phyloP scores from a whole-genome alignment of 2,329 filamentous ascomycete genomes.

The Harringtonia lauricola region DNA sequence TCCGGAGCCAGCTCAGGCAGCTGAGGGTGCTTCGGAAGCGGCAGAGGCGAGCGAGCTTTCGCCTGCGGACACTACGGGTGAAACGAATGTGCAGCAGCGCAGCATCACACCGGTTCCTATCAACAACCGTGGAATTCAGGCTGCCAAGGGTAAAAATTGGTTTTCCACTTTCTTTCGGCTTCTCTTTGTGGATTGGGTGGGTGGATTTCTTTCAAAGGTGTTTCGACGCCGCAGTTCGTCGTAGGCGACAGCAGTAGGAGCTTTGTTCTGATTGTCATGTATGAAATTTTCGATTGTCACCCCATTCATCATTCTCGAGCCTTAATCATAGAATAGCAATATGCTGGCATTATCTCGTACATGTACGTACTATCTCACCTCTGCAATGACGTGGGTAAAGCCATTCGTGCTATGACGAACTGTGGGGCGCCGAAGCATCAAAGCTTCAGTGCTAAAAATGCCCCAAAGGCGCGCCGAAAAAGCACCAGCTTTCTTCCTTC shows the following conservation, averaged over 20 bases:
- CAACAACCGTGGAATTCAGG: constrained; percentile 7
- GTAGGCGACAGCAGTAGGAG: neutral
- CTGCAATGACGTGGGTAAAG: no score
- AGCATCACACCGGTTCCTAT: no score
- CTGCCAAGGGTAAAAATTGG: constrained; percentile 18
- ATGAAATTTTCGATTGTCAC: no score
- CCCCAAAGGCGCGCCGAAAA: no score
- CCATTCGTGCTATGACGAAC: no score
- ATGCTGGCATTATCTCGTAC: no score
- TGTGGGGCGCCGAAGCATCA: no score
- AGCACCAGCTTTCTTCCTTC: neutral
- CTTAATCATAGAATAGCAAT: no score
- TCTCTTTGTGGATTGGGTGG: constrained; percentile 28
- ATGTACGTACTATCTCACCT: no score
- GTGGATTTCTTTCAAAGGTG: constrained; percentile 22
- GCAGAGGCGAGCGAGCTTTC: neutral
- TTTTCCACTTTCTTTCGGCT: constrained; percentile 22
- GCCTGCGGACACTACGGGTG: neutral
- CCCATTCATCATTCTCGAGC: no score
- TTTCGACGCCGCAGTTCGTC: constrained; percentile 14
- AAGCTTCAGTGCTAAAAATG: no score
- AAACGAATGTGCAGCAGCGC: neutral
- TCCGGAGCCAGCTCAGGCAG: neutral
- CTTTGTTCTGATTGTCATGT: neutral
- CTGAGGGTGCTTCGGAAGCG: neutral